Evolutionary conservation across 2,329 filamentous ascomycete genomes (phyloP), one percentile per base, ranked within the genome.

Genomic region (Elsinoe australis): DNA sequence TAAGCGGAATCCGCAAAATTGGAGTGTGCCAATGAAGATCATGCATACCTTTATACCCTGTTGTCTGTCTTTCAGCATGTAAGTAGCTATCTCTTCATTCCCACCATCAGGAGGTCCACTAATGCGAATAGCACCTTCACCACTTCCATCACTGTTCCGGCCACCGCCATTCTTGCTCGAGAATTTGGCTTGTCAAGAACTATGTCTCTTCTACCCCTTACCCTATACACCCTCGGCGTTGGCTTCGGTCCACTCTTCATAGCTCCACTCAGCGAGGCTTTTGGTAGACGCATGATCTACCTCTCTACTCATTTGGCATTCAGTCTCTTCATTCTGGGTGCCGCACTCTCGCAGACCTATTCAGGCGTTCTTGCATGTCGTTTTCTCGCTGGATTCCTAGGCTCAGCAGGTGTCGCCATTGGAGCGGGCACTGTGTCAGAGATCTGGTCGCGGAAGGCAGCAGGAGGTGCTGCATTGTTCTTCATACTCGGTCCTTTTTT

Each of bases 371-470:
- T 53, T 19, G 29, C 32, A 9, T 56, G 55, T 24, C 53, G 54
- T 22, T 52, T 56, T 24, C 21, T 56, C 1, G 47, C 51, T 5
- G 51, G 51, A 5, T 49, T 61, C 3, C 61, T 51, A 12, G 51
- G 51, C 18, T 44, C 44, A 18, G 38, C 45, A 14, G 44, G 45
- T 59, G 8, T 69, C 2, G 65, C 65, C 1, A 56, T 69, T 1
- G 67, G 68, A 10, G 63, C 65, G 3, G 67, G 68, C 2, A 62
- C 68, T 0, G 63, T 70, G 26, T 64, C 65, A 7, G 68, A 71
- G 49, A 50, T 68, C 38, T 47, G 45, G 45, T 18, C 12, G 12
- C 21, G 15, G 1, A 56, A 63, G 34, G 54, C 62, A 26, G 45
- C 61, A 42, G 61, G 61, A 3, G 55, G 51, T 29, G 60, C 61